Conservation (phyloP, 2,329 filamentous ascomycete species). For the Cercospora nicotianae region DNA sequence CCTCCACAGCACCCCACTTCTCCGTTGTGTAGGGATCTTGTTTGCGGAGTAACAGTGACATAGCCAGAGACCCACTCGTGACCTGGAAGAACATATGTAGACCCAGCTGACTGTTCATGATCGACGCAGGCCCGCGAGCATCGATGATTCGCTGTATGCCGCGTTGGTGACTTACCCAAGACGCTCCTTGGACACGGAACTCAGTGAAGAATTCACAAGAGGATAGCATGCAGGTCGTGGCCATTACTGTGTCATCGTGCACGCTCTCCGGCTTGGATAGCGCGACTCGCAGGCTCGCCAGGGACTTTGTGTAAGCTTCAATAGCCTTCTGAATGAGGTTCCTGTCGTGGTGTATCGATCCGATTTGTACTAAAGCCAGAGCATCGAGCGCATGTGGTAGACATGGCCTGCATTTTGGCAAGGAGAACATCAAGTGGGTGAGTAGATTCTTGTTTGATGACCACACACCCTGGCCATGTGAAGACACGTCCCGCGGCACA, state of each 20-base stretch:
- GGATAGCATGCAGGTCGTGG: conserved; percentile 30
- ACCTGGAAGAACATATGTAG: conserved; percentile 31
- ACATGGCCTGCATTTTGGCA: conserved; percentile 16
- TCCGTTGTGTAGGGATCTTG: conserved; percentile 26
- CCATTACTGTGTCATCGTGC: conserved; percentile 30
- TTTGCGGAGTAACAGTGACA: conserved; percentile 31
- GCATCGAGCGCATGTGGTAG: conserved; percentile 32
- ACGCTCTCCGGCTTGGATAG: conserved; percentile 22
- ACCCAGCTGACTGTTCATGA: conserved; percentile 27
- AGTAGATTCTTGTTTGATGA: conserved; percentile 24
- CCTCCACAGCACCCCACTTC: conserved; percentile 25
- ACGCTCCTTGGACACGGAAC: conserved; percentile 27
- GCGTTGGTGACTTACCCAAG: conserved; percentile 31
- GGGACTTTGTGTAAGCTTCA: conserved; percentile 27
- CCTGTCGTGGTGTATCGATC: conserved; percentile 28
- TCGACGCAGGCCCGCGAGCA: conserved; percentile 28
- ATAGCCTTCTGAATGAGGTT: conserved; percentile 27
- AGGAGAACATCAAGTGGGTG: conserved; percentile 18
- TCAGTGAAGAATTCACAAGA: conserved; percentile 34
- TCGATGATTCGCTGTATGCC: conserved; percentile 31
- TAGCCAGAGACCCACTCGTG: conserved; percentile 26
- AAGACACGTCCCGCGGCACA: conserved; percentile 23
- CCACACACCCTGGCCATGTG: conserved; percentile 4
- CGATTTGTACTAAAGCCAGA: conserved; percentile 31
- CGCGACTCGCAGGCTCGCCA: conserved; percentile 22